Conservation (phyloP, 2,329 filamentous ascomycete genomes). For the Talaromyces sp. region DNA sequence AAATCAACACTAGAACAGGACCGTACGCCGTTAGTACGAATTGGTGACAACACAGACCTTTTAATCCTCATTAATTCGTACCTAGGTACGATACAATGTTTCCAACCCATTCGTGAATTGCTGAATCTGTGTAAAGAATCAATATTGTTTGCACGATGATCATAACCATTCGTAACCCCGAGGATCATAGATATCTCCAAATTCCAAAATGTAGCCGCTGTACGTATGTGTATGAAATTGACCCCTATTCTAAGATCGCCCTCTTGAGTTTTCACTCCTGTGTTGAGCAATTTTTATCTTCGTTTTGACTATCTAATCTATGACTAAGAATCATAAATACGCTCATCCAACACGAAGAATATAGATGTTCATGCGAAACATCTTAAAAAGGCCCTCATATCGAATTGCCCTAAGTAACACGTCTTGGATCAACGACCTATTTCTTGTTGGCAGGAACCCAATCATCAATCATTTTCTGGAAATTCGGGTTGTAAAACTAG, state of each 20-base stretch:
- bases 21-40: neutral
- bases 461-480: slow-evolving; percentile 35
- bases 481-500: slow-evolving; percentile 45
- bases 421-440: neutral
- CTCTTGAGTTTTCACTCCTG: neutral
- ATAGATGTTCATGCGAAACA: neutral
- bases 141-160: neutral
- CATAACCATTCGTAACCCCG: neutral
- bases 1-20: too few relatives aligned
- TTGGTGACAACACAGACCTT: neutral
- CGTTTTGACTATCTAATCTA: neutral
- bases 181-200: neutral
- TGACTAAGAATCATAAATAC: too few relatives aligned
- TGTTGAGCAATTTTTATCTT: neutral
- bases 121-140: neutral
- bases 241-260: neutral
- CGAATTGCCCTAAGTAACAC: neutral
- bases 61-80: neutral
- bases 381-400: neutral
- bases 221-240: neutral
- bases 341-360: too few relatives aligned
- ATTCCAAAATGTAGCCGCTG: neutral
- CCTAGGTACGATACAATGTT: too few relatives aligned
- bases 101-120: too few relatives aligned
- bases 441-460: slow-evolving; percentile 23